phyloP scores from a whole-genome alignment of 208 protist genomes.

The Leishmania aethiopica region DNA sequence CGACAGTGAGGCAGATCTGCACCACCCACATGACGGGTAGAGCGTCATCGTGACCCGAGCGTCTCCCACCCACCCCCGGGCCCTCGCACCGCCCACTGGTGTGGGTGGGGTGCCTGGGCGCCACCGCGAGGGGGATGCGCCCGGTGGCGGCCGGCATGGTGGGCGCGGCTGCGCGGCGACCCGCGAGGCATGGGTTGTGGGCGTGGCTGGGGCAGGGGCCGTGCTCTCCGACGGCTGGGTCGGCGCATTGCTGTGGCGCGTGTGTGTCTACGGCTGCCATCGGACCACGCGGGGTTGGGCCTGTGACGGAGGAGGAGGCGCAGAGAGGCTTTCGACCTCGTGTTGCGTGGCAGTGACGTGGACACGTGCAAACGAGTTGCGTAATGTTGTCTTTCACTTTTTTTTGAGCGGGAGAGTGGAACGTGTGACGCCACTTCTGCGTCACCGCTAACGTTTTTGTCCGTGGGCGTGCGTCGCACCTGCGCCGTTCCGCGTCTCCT shows the following conservation, averaged over 20 bases:
- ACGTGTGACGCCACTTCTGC: neutral
- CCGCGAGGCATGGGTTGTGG: neutral
- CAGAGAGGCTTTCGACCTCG: neutral
- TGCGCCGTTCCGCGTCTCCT: neutral
- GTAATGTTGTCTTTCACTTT: neutral
- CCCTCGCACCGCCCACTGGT: neutral
- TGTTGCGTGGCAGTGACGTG: neutral
- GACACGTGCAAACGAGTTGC: neutral
- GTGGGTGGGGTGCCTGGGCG: neutral
- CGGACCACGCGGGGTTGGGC: neutral
- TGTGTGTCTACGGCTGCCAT: neutral
- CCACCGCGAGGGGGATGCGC: neutral
- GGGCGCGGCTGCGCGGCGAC: neutral
- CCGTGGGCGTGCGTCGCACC: neutral
- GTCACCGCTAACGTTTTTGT: neutral
- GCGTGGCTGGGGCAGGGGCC: neutral
- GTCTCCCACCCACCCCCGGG: neutral
- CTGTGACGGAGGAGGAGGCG: neutral
- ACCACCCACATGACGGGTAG: neutral
- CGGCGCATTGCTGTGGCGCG: neutral
- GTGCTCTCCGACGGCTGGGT: neutral
- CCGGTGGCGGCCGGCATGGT: neutral
- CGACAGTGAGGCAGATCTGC: neutral
- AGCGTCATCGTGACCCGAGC: neutral
- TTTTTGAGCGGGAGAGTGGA: neutral